A percentile compares a stretch with the other conserved stretches of the same genome.
These are phyloP conservation scores for Globisporangium nunn DNA, from an alignment of 352 stramenopile species.

Conservation along the genomic window DNA sequence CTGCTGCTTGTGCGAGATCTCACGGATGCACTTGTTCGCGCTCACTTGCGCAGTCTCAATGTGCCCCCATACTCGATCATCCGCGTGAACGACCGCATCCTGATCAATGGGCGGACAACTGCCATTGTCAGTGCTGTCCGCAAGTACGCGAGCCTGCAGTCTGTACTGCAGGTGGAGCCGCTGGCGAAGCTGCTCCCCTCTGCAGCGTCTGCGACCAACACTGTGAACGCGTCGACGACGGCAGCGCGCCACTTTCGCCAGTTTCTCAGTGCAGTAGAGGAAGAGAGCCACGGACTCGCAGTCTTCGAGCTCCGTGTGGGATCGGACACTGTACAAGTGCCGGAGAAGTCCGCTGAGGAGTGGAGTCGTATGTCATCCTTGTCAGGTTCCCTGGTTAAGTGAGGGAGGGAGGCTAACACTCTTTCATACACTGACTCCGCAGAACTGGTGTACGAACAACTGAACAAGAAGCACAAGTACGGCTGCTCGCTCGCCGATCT, in stretches of 20 bases:
- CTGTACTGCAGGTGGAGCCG: constrained; percentile 46
- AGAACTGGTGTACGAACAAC: constrained; percentile 39
- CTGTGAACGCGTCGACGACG: constrained; percentile 17
- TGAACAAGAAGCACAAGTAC: constrained; percentile 21
- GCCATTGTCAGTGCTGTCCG: constrained; percentile 39
- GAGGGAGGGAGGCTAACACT: not conserved
- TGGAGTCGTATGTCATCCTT: constrained; percentile 38
- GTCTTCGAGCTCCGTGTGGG: constrained; percentile 43
- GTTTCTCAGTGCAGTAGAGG: constrained; percentile 54
- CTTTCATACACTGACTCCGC: not conserved
- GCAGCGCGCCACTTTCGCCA: constrained; percentile 45
- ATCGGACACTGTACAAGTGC: constrained; percentile 8
- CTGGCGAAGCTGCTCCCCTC: constrained; percentile 35
- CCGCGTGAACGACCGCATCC: constrained; percentile 53
- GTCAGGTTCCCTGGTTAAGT: not conserved
- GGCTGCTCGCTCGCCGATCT: constrained; percentile 47
- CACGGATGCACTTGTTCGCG: not conserved
- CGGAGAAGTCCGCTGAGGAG: constrained; percentile 31
- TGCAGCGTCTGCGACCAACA: not conserved
- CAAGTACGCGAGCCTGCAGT: constrained; percentile 53
- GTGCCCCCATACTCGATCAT: constrained; percentile 65
- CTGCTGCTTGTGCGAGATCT: not conserved
- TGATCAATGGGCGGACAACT: constrained; percentile 41
- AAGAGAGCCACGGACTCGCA: constrained; percentile 41
- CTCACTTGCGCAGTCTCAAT: constrained; percentile 31